phyloP scores from a whole-genome alignment of 1,284 basidiomycete genomes.

The Phellopilus nigrolimitatus region DNA sequence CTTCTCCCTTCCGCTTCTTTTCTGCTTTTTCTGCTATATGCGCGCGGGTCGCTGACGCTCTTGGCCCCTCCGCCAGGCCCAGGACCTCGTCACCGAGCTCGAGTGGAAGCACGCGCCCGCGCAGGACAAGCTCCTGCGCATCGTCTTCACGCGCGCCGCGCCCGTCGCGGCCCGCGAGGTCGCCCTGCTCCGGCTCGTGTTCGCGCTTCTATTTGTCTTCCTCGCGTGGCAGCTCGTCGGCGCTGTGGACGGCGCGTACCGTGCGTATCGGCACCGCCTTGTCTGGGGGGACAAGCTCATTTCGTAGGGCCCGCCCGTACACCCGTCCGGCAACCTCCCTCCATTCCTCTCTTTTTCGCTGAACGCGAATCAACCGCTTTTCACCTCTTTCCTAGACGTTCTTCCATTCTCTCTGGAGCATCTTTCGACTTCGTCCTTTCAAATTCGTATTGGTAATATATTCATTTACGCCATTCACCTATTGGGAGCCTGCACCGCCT shows the following conservation, averaged over 20 bases:
- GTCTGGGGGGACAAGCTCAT: too few relatives aligned
- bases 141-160: slow-evolving; percentile 60
- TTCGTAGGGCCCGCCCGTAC: slow-evolving; percentile 36
- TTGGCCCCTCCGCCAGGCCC: slow-evolving; percentile 66
- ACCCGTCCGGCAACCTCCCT: not conserved
- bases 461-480: too few relatives aligned
- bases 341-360: not conserved
- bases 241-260: slow-evolving; percentile 55
- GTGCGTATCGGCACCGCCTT: slow-evolving; percentile 66
- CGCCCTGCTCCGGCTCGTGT: slow-evolving; percentile 51
- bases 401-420: too few relatives aligned
- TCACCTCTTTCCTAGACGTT: too few relatives aligned
- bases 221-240: slow-evolving; percentile 59
- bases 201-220: slow-evolving; percentile 38
- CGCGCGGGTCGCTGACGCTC: slow-evolving; percentile 64
- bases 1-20: too few relatives aligned
- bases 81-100: slow-evolving; percentile 52
- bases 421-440: too few relatives aligned
- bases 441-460: too few relatives aligned
- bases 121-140: slow-evolving; percentile 62
- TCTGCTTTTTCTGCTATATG: too few relatives aligned
- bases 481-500: too few relatives aligned
- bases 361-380: too few relatives aligned
- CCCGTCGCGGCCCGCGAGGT: slow-evolving; percentile 69
- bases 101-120: slow-evolving; percentile 71